Evolutionary conservation across 2,329 filamentous ascomycete species (phyloP), one percentile per base, ranked within the genome.

Genomic region (Aspergillus terreus): DNA sequence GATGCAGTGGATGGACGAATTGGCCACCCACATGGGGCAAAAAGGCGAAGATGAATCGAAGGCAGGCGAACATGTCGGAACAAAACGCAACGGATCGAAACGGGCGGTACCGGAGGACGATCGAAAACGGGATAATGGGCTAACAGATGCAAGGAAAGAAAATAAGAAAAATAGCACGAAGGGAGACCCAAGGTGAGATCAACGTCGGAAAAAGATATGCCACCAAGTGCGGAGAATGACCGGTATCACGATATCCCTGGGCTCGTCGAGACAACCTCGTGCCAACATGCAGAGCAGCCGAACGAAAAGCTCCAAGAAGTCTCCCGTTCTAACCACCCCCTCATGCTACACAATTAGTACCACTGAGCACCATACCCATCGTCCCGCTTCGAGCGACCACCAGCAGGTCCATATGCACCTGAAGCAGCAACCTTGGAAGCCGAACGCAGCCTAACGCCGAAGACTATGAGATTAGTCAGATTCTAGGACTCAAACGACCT

Each of bases 391-490:
- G 76, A 71, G 71, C 76, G 76, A 69, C 78, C 73, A 71, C 71
- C 70, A 65, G 71, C 68, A 72, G 73, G 67, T 62, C 68, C 65
- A 67, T 72, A 70, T 64, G 66, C 57, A 74, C 71, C 73, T 70
- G 71, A 69, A 72, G 78, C 78, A 77, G 76, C 80, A 79, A 83
- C 84, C 78, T 86, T 88, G 68, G 86, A 87, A 81, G 85, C 84
- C 80, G 87, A 90, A 81, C 86, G 87, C 81, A 90, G 86, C 85
- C 87, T 90, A 83, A 85, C 86, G 87, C 82, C 85, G 85, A 82
- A 85, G 82, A 87, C 86, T 89, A 85, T 84, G 76, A 80, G 72
- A 86, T 89, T 86, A 90, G 86, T 86, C 83, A 83, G 79, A 80
- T 82, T 82, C 83, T 82, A 85, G 83, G 86, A 83, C 82, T 82